Percentiles rank a stretch among this genome's conserved stretches.
Conservation (phyloP, 2,329 filamentous ascomycete species). For the Canariomyces notabilis region DNA sequence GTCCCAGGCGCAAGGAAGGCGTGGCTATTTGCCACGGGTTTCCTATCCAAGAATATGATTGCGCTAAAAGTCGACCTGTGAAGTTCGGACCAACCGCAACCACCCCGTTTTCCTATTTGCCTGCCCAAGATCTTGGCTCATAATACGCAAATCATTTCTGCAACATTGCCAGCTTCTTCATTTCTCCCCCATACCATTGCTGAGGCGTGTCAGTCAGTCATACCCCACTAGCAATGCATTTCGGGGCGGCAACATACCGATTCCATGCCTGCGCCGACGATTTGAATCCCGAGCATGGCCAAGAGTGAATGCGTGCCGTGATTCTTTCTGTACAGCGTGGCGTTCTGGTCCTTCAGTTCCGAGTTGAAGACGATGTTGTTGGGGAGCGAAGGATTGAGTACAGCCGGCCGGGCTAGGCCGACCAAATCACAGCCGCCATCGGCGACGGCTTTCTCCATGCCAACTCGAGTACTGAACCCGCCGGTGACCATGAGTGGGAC, state of each 20-base stretch:
- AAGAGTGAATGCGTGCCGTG: conserved; percentile 7
- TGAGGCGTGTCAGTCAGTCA: conserved; percentile 3
- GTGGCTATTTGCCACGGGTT: conserved; percentile 56
- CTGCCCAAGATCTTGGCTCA: no score
- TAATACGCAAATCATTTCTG: no score
- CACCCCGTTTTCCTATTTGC: no score
- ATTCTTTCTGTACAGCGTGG: conserved; percentile 28
- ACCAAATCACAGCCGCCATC: conserved; percentile 38
- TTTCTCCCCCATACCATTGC: conserved; percentile 6
- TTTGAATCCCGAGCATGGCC: conserved; percentile 2
- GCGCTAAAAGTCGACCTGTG: conserved; percentile 49
- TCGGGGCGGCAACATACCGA: conserved; percentile 3
- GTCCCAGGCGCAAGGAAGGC: conserved; percentile 40
- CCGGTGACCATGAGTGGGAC: conserved; percentile 55
- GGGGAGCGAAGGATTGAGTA: conserved; percentile 36
- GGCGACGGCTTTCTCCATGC: conserved; percentile 38
- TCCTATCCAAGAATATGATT: conserved; percentile 43
- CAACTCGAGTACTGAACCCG: conserved; percentile 50
- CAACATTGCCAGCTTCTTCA: conserved; percentile 6
- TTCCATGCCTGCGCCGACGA: conserved; percentile 14
- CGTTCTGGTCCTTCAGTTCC: conserved; percentile 32
- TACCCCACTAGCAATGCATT: neutral
- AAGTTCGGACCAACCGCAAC: no score
- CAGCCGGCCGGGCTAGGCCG: conserved; percentile 37
- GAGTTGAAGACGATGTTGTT: conserved; percentile 33